A percentile compares a stretch with the other conserved stretches of the same genome.
phyloP scores from a whole-genome alignment of 1,139 yeast genomes.

The Hyphopichia burtonii region DNA sequence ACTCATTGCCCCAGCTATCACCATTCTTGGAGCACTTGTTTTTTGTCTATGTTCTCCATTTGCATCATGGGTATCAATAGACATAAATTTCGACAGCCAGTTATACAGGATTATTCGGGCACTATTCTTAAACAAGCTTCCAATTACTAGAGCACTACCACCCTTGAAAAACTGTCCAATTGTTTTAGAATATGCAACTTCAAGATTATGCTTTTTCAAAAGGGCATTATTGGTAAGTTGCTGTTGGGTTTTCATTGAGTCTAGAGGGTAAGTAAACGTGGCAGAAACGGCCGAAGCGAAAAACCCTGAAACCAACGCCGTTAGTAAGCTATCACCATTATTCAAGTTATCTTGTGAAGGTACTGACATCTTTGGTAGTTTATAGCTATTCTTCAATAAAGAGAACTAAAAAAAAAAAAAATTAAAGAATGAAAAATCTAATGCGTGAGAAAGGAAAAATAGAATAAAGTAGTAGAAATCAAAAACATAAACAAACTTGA shows the following conservation, averaged over 20 bases:
- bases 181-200: conserved; percentile 39
- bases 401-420: not conserved
- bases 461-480: not conserved
- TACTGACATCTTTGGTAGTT: too few relatives aligned
- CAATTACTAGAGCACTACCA: conserved; percentile 74
- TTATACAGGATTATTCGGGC: conserved; percentile 75
- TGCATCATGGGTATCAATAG: conserved; percentile 42
- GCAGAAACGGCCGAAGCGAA: conserved; percentile 75
- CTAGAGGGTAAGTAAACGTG: conserved; percentile 78
- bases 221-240: conserved; percentile 54
- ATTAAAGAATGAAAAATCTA: not conserved
- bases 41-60: conserved; percentile 35
- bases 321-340: conserved; percentile 36
- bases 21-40: conserved; percentile 68
- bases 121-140: conserved; percentile 70
- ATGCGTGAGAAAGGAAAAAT: not conserved
- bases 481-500: not conserved
- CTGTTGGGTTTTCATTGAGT: conserved; percentile 72
- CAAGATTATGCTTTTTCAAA: conserved; percentile 36
- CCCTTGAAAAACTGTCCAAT: conserved; percentile 63
- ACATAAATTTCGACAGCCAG: conserved; percentile 74
- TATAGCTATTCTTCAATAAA: not conserved
- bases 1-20: conserved; percentile 83
- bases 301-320: conserved; percentile 74
- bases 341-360: not conserved